phyloP scores from a whole-genome alignment of 345 rosid genomes.

The Euphorbia lathyris region DNA sequence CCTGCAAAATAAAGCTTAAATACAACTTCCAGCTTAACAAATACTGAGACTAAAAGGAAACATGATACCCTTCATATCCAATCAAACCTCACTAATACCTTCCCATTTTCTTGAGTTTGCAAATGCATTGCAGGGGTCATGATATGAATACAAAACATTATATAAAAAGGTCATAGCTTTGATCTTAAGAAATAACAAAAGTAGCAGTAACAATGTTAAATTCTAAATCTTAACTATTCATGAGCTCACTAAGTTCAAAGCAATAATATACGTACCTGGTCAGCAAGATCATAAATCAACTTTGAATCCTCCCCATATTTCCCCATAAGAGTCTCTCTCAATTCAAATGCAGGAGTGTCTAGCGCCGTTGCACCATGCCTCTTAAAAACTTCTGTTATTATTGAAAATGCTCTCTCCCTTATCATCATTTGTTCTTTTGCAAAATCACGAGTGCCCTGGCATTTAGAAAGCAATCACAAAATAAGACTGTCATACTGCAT shows the following conservation, averaged over 20 bases:
- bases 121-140: background rate
- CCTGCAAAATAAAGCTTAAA: background rate
- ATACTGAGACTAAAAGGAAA: background rate
- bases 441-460: slow-evolving; percentile 88
- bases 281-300: slow-evolving; percentile 89
- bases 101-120: background rate
- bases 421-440: slow-evolving; percentile 82
- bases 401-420: slow-evolving; percentile 76
- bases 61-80: background rate
- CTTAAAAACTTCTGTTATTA: slow-evolving; percentile 71
- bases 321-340: slow-evolving; percentile 91
- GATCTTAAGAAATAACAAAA: background rate
- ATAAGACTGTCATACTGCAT: background rate
- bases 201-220: background rate
- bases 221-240: background rate
- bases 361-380: slow-evolving; percentile 89
- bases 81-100: background rate
- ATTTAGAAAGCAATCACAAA: slow-evolving; percentile 14
- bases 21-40: background rate
- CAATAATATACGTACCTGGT: slow-evolving; percentile 57
- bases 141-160: background rate
- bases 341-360: slow-evolving; percentile 93
- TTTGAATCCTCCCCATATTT: slow-evolving; percentile 96
- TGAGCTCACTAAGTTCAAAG: background rate
- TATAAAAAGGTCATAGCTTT: background rate